phyloP scores from a whole-genome alignment of 73 alveolate genomes.

The Tetrahymena borealis region DNA sequence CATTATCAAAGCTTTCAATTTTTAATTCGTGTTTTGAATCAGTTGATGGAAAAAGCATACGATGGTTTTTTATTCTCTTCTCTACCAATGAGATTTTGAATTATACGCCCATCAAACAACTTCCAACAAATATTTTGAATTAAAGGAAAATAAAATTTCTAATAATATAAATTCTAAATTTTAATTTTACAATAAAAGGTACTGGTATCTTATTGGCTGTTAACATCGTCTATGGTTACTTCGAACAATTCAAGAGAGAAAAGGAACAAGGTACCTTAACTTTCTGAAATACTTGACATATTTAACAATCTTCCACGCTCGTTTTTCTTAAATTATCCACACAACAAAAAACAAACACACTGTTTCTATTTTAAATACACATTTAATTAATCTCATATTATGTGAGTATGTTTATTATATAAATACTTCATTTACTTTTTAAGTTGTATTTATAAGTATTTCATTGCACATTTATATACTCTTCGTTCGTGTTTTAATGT shows the following conservation, averaged over 20 bases:
- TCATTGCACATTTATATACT: not conserved
- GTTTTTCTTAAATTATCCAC: not conserved
- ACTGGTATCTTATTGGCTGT: conserved; percentile 99
- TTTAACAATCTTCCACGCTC: not conserved
- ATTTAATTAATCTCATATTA: not conserved
- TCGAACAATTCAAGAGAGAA: conserved; percentile 92
- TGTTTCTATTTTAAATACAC: not conserved
- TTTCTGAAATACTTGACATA: not conserved
- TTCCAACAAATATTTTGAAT: no score
- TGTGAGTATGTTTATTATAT: not conserved
- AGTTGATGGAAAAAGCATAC: not conserved
- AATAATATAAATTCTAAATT: no score
- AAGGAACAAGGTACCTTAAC: conserved; percentile 50
- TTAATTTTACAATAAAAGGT: conserved; percentile 40
- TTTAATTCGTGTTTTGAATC: not conserved
- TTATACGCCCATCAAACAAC: not conserved
- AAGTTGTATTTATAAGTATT: not conserved
- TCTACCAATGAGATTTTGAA: not conserved
- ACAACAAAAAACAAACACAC: not conserved
- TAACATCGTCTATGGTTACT: conserved; percentile 97
- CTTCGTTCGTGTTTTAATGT: not conserved
- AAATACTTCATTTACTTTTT: not conserved
- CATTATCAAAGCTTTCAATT: not conserved
- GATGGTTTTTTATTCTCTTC: not conserved
- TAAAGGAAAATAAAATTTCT: no score